phyloP scores from a whole-genome alignment of 2,329 filamentous ascomycete species.

The Elsinoe arachidis region DNA sequence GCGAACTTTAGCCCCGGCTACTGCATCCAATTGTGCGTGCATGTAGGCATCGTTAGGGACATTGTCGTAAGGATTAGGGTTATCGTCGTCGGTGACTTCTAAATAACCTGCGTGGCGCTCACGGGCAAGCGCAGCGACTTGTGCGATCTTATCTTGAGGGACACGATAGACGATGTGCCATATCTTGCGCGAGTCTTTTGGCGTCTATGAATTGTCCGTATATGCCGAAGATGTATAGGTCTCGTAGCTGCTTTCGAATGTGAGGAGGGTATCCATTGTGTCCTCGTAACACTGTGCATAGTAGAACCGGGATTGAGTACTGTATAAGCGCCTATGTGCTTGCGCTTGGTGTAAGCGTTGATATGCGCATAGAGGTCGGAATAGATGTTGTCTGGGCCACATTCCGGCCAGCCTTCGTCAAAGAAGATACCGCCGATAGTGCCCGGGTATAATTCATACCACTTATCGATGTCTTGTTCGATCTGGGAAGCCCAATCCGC shows the following conservation, averaged over 20 bases:
- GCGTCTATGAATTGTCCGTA: not conserved
- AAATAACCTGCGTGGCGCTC: not conserved
- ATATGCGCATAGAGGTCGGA: conserved; percentile 23
- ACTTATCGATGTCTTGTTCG: conserved; percentile 22
- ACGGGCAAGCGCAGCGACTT: not conserved
- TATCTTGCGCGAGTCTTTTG: not conserved
- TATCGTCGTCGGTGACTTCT: not conserved
- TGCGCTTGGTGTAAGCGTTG: conserved; percentile 12
- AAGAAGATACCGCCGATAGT: conserved; percentile 30
- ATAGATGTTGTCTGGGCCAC: conserved; percentile 22
- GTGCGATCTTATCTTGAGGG: not conserved
- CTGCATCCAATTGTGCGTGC: not conserved
- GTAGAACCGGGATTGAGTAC: not conserved
- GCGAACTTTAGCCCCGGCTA: not conserved
- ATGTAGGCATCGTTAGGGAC: not conserved
- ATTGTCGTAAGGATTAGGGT: not conserved
- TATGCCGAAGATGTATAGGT: not conserved
- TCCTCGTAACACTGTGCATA: not conserved
- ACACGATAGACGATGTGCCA: not conserved
- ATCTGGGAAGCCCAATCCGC: conserved; percentile 23
- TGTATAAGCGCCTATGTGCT: not conserved
- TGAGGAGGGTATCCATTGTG: not conserved
- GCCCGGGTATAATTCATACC: conserved; percentile 21
- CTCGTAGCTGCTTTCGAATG: not conserved
- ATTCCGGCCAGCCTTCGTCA: conserved; percentile 27